These are phyloP conservation scores for Cryptococcus neoformans DNA, from an alignment of 1,284 basidiomycete genomes.

Conservation along the genomic window DNA sequence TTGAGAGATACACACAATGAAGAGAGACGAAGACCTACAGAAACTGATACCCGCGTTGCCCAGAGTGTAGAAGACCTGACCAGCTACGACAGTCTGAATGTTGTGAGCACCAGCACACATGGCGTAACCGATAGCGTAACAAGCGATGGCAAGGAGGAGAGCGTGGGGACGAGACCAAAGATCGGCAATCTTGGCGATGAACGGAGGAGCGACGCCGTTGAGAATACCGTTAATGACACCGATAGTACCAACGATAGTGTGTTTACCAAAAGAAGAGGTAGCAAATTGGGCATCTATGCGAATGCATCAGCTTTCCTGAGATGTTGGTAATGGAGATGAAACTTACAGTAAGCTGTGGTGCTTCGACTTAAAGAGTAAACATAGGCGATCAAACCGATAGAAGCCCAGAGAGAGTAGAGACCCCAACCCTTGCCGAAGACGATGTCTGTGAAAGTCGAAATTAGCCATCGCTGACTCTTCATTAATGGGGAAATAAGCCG, in stretches of 20 bases:
- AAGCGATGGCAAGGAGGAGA: slow-evolving; percentile 22
- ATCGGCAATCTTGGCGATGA: slow-evolving; percentile 43
- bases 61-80: slow-evolving; percentile 37
- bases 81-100: slow-evolving; percentile 35
- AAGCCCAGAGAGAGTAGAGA: slow-evolving; percentile 29
- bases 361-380: slow-evolving; percentile 26
- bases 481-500: too few relatives aligned
- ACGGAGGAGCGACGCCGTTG: slow-evolving; percentile 38
- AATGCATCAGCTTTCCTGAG: neutral
- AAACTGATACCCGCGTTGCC: neutral
- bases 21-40: neutral
- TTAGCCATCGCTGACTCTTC: too few relatives aligned
- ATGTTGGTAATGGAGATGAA: slow-evolving; percentile 53
- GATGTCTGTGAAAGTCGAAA: slow-evolving; percentile 8
- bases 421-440: slow-evolving; percentile 34
- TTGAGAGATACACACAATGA: neutral
- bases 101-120: slow-evolving; percentile 31
- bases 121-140: slow-evolving; percentile 42
- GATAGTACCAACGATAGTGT: slow-evolving; percentile 43
- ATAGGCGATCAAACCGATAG: slow-evolving; percentile 29
- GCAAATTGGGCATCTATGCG: slow-evolving; percentile 28
- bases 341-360: slow-evolving; percentile 42
- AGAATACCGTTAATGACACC: slow-evolving; percentile 40
- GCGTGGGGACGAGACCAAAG: slow-evolving; percentile 30
- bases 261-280: slow-evolving; percentile 40